A percentile compares a stretch with the other conserved stretches of the same genome.
These are phyloP conservation scores for Candida hispaniensis DNA, from an alignment of 805 yeast species.

Conservation along the genomic window DNA sequence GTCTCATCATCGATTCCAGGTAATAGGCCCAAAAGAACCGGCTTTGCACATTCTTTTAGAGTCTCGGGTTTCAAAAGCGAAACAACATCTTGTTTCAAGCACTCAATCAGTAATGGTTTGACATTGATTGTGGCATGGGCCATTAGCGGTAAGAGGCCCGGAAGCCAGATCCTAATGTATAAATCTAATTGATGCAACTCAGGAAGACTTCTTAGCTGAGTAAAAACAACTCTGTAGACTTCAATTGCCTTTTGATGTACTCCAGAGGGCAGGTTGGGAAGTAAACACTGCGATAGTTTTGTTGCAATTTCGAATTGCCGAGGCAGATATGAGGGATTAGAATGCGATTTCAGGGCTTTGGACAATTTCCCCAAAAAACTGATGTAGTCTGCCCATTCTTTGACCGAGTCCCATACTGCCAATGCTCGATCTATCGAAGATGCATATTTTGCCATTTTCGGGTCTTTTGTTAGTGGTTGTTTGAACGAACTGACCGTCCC, in stretches of 20 bases:
- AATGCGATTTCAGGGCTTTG: constrained; percentile 51
- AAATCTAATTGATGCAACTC: constrained; percentile 34
- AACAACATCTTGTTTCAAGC: constrained; percentile 48
- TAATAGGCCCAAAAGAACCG: constrained; percentile 60
- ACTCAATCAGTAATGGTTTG: constrained; percentile 60
- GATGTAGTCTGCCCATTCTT: constrained; percentile 98
- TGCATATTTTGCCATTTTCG: constrained; percentile 59
- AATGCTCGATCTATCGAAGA: constrained; percentile 65
- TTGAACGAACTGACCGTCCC: not conserved
- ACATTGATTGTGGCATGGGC: constrained; percentile 83
- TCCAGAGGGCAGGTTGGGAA: constrained; percentile 82
- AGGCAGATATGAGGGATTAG: constrained; percentile 46
- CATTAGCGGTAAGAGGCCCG: constrained; percentile 84
- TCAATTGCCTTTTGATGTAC: constrained; percentile 85
- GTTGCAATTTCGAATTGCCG: constrained; percentile 54
- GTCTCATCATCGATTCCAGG: constrained; percentile 92
- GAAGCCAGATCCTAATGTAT: constrained; percentile 53
- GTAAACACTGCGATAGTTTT: constrained; percentile 65
- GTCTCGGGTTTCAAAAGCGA: constrained; percentile 37
- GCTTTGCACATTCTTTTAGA: constrained; percentile 49
- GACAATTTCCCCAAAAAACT: constrained; percentile 72
- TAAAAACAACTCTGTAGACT: constrained; percentile 62
- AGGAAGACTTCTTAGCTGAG: constrained; percentile 45
- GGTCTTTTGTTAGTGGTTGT: constrained; percentile 24
- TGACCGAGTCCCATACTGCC: constrained; percentile 63